Base-by-base conservation (phyloP, 345 rosid species). In the Gynandropsis gynandra region DNA sequence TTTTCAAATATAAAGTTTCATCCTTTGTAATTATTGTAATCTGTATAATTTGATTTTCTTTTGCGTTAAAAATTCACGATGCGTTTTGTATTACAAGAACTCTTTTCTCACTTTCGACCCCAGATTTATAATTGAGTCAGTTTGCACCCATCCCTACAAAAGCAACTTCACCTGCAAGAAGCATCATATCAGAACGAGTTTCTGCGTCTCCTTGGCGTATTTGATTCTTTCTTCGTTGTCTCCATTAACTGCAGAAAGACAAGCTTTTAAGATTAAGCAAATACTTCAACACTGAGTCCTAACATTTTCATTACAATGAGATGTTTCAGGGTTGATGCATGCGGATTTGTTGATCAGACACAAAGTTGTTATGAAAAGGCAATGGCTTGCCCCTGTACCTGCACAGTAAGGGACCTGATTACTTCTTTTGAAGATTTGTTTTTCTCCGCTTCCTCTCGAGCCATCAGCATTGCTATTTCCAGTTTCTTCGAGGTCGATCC, bases 391-490 rank as follows among this genome's bases (percentile, higher is more conserved):
- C n/a, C n/a, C n/a, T 31, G 56, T 70, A 85, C 78, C 76, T 76
- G 75, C 1, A 59, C 57, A 21, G 82, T 72, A 42, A 85, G 72
- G 49, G 87, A 76, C 62, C 73, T 74, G 48, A 77, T 69, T 29
- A 69, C 69, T 60, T 76, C 80, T 68, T 69, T 66, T 31, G 80
- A 76, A 58, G 75, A 70, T 58, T 69, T 81, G 60, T 76, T 65
- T 54, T 77, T 85, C 55, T 74, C 69, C 59, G 75, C 67, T 63
- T 85, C 86, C 63, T 79, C 75, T 7, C 52, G 50, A 0, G 78
- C 82, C 41, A 56, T 52, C 50, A 54, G 63, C 36, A 46, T 18
- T 24, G 84, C 77, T 51, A 77, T 82, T 59, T 79, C 81, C 69
- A 76, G 75, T 58, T 67, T 71, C 53, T 61, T 71, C 0, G 74